Conservation (phyloP, 1,284 basidiomycete species). For the Moniliella sp. region DNA sequence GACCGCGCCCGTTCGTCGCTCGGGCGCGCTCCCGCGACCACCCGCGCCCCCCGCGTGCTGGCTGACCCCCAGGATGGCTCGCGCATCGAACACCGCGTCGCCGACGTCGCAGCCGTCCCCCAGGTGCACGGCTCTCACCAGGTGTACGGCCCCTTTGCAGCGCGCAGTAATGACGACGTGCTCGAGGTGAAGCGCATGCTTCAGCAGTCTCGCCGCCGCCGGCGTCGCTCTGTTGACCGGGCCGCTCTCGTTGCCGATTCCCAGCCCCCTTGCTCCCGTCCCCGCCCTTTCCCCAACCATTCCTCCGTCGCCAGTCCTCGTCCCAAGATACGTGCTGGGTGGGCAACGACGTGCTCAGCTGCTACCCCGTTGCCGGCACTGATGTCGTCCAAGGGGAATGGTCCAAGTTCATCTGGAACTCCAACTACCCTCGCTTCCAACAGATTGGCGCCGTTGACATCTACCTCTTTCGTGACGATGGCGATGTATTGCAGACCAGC, state of each 20-base stretch:
- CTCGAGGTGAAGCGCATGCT: neutral
- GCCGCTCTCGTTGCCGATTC: neutral
- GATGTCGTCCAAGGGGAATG: slow-evolving; percentile 11
- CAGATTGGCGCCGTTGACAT: slow-evolving; percentile 16
- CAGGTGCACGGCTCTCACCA: too few species aligned
- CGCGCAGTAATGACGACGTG: neutral
- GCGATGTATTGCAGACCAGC: slow-evolving; percentile 10
- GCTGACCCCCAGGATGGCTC: neutral
- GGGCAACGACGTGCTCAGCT: slow-evolving; percentile 18
- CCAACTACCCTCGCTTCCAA: slow-evolving; percentile 17
- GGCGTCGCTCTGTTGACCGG: neutral
- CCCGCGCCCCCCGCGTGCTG: neutral
- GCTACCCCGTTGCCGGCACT: slow-evolving; percentile 14
- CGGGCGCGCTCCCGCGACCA: neutral
- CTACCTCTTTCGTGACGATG: slow-evolving; percentile 22
- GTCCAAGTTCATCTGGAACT: slow-evolving; percentile 23
- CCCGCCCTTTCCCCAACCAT: neutral
- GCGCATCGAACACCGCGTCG: neutral
- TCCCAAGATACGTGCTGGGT: slow-evolving; percentile 14
- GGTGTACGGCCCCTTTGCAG: neutral
- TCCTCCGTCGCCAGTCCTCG: slow-evolving; percentile 8
- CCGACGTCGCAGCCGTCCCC: too few species aligned
- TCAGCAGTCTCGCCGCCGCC: neutral
- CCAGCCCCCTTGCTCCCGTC: neutral
- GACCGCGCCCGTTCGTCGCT: too few species aligned